Evolutionary conservation across 1,284 basidiomycete species (phyloP).

Genomic region (Papiliotrema terrestris): DNA sequence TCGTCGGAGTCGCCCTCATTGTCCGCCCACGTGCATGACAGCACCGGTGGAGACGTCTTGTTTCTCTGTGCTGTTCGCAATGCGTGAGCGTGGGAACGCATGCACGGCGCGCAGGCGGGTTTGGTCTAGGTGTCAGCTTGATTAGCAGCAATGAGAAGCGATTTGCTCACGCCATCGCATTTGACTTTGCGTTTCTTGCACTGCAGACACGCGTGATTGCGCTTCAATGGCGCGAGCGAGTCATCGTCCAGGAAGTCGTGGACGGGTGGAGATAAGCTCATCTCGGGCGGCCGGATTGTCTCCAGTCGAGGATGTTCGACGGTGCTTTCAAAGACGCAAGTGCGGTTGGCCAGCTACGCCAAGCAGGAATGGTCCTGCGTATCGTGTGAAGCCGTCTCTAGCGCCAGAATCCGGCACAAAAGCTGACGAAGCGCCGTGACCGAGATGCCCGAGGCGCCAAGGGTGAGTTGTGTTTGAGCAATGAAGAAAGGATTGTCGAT

Average conservation of each 20-base stretch:
- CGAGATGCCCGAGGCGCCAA: neutral
- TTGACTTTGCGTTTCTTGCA: constrained; percentile 47
- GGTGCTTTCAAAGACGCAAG: too few relatives aligned
- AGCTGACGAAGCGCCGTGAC: neutral
- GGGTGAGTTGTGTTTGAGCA: too few relatives aligned
- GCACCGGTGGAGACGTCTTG: constrained; percentile 20
- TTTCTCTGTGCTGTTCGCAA: constrained; percentile 39
- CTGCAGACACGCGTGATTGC: constrained; percentile 45
- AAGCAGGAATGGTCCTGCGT: too few relatives aligned
- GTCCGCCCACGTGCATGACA: constrained; percentile 39
- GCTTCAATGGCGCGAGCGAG: constrained; percentile 40
- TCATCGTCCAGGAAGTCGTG: constrained; percentile 39
- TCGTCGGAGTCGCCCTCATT: constrained; percentile 12
- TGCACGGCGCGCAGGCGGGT: constrained; percentile 41
- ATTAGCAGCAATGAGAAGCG: neutral
- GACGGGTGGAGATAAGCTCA: constrained; percentile 14
- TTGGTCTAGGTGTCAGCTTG: constrained; percentile 14
- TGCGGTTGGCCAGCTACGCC: too few relatives aligned
- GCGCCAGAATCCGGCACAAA: neutral
- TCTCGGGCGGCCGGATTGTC: neutral
- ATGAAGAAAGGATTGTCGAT: too few relatives aligned
- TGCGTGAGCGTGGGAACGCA: constrained; percentile 44
- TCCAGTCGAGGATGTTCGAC: too few relatives aligned
- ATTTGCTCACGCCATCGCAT: constrained; percentile 36
- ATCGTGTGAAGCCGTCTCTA: too few relatives aligned